Percentiles rank a stretch among this genome's conserved stretches.
Evolutionary conservation across 306 rosid species (phyloP).

Genomic region (Vigna angularis): DNA sequence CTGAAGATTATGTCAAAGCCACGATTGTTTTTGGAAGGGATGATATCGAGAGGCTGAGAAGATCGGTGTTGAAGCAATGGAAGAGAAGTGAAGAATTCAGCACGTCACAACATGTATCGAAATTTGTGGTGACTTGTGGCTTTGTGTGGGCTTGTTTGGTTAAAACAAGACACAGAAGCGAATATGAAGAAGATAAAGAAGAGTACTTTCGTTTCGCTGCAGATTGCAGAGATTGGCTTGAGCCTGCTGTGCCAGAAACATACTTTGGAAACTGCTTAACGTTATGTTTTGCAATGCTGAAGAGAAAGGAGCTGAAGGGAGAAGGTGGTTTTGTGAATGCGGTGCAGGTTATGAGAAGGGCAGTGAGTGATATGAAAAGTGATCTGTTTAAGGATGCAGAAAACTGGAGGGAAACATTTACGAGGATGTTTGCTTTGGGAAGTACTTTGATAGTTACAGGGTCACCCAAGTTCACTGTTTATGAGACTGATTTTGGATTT

Average conservation of each 20-base stretch:
- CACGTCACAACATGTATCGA: constrained; percentile 33
- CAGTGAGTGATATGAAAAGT: constrained; percentile 28
- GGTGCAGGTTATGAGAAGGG: constrained; percentile 35
- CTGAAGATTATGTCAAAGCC: constrained; percentile 33
- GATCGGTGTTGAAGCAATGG: constrained; percentile 26
- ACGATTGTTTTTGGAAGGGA: constrained; percentile 44
- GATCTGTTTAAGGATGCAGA: constrained; percentile 36
- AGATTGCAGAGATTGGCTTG: constrained; percentile 51
- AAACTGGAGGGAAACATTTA: constrained; percentile 44
- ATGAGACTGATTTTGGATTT: constrained; percentile 55
- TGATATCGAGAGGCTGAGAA: constrained; percentile 39
- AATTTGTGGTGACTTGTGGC: constrained; percentile 49
- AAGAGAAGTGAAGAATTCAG: neutral
- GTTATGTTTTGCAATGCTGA: constrained; percentile 21
- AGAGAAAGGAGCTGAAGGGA: constrained; percentile 46
- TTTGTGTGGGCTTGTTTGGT: constrained; percentile 45
- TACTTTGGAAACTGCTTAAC: constrained; percentile 56
- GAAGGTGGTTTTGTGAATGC: constrained; percentile 48
- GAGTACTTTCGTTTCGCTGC: constrained; percentile 48
- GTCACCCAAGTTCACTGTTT: constrained; percentile 49
- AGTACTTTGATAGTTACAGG: constrained; percentile 41
- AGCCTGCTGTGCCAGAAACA: constrained; percentile 26
- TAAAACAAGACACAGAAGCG: constrained; percentile 35
- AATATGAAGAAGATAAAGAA: constrained; percentile 1
- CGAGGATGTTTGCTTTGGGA: constrained; percentile 33